These are phyloP conservation scores for Pythium aphanidermatum DNA, from an alignment of 352 stramenopile genomes.

Conservation along the genomic window DNA sequence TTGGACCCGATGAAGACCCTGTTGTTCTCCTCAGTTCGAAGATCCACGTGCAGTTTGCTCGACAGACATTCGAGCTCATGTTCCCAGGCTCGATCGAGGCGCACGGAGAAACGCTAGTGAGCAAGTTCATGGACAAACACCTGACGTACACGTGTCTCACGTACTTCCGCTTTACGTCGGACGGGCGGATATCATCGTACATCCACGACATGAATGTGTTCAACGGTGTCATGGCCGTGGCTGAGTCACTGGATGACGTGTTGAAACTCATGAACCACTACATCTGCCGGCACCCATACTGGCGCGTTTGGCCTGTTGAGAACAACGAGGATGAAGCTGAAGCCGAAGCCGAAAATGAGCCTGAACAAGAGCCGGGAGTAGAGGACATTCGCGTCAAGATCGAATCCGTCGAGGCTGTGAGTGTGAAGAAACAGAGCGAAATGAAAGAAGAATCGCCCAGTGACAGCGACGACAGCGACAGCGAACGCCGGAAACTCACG, in stretches of 20 bases:
- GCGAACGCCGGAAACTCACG: slow-evolving; percentile 14
- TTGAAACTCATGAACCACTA: slow-evolving; percentile 10
- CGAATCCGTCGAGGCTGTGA: background rate
- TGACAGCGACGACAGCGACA: slow-evolving; percentile 13
- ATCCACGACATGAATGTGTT: slow-evolving; percentile 14
- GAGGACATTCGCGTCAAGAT: too few relatives aligned
- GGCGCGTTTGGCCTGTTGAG: too few relatives aligned
- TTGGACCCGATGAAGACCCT: slow-evolving; percentile 10
- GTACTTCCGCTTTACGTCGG: slow-evolving; percentile 21
- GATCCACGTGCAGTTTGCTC: slow-evolving; percentile 19
- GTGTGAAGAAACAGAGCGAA: background rate
- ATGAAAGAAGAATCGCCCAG: slow-evolving; percentile 3
- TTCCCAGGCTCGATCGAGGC: slow-evolving; percentile 14
- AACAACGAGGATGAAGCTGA: slow-evolving; percentile 1
- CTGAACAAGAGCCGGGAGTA: too few relatives aligned
- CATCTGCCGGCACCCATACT: slow-evolving; percentile 1
- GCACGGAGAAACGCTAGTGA: slow-evolving; percentile 8
- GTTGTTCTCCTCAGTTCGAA: slow-evolving; percentile 15
- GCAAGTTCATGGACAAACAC: slow-evolving; percentile 18
- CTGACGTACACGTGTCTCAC: slow-evolving; percentile 15
- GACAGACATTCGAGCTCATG: slow-evolving; percentile 18
- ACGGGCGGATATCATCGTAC: slow-evolving; percentile 16
- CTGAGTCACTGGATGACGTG: background rate
- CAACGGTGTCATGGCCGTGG: slow-evolving; percentile 4
- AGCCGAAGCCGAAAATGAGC: slow-evolving; percentile 9